phyloP scores from a whole-genome alignment of 257 asterid genomes.

The Ligustrum vulgare region DNA sequence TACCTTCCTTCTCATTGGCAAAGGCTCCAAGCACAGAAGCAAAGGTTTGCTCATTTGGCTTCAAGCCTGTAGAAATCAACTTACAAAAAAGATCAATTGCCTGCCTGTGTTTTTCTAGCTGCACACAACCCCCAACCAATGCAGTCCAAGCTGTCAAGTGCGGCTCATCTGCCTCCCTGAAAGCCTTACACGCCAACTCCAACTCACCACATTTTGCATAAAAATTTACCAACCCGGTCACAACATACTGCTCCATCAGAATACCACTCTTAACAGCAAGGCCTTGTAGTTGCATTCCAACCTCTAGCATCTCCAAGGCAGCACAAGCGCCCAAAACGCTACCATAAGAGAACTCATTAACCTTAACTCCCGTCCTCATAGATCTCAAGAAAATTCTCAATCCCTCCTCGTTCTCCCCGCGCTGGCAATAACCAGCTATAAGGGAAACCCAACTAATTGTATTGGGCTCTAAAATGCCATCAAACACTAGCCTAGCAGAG shows the following conservation, averaged over 20 bases:
- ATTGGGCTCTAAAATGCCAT: constrained; percentile 50
- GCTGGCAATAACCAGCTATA: constrained; percentile 50
- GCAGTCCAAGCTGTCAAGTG: constrained; percentile 80
- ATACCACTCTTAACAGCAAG: constrained; percentile 51
- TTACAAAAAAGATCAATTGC: constrained; percentile 51
- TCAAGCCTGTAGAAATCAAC: constrained; percentile 48
- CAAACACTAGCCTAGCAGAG: constrained; percentile 58
- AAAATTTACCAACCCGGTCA: constrained; percentile 63
- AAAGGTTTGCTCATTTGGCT: constrained; percentile 63
- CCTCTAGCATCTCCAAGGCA: constrained; percentile 37
- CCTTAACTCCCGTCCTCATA: constrained; percentile 46
- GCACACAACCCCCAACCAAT: constrained; percentile 68
- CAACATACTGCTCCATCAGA: constrained; percentile 54
- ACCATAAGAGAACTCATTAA: constrained; percentile 60
- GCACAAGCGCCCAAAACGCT: constrained; percentile 69
- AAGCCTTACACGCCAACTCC: constrained; percentile 50
- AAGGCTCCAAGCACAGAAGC: constrained; percentile 75
- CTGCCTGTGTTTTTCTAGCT: constrained; percentile 42
- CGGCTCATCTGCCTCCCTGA: constrained; percentile 50
- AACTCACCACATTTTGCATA: constrained; percentile 68
- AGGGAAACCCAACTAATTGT: constrained; percentile 66
- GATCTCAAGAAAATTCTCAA: constrained; percentile 53
- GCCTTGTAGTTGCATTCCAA: constrained; percentile 70
- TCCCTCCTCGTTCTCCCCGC: constrained; percentile 60
- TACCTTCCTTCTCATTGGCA: constrained; percentile 39